phyloP scores from a whole-genome alignment of 2,329 filamentous ascomycete species.

The Knoxdaviesia capensis region DNA sequence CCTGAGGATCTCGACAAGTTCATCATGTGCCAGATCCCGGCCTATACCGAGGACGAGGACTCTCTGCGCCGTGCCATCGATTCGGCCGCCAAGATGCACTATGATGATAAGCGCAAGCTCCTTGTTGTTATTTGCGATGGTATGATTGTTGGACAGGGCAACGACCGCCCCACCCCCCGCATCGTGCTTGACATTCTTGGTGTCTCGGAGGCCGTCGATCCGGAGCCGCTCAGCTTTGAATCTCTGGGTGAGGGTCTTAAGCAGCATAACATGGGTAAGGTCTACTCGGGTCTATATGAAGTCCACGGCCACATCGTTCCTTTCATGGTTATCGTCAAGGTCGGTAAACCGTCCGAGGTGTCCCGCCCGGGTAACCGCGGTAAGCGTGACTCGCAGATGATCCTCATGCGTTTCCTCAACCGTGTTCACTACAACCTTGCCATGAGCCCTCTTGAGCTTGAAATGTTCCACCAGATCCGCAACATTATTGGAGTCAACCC shows the following conservation, averaged over 20 bases:
- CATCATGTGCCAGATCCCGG: constrained; percentile 90
- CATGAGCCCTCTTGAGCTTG: constrained; percentile 91
- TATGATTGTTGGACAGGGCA: constrained; percentile 98
- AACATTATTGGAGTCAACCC: constrained; percentile 99
- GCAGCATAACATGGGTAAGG: constrained; percentile 98
- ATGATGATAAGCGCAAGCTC: constrained; percentile 96
- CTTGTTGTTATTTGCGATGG: constrained; percentile 86
- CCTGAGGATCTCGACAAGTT: constrained; percentile 98
- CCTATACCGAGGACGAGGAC: constrained; percentile 96
- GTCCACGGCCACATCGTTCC: constrained; percentile 96
- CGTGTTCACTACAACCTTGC: constrained; percentile 92
- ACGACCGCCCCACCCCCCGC: constrained; percentile 83
- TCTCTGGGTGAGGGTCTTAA: constrained; percentile 88
- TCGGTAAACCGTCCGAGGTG: constrained; percentile 94
- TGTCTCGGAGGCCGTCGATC: constrained; percentile 81
- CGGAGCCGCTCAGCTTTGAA: constrained; percentile 91
- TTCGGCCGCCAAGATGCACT: constrained; percentile 83
- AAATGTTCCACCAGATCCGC: constrained; percentile 96
- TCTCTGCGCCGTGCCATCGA: constrained; percentile 93
- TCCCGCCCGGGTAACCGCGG: constrained; percentile 90
- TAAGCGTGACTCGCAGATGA: constrained; percentile 98
- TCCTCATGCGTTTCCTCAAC: constrained; percentile 98
- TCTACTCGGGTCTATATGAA: constrained; percentile 95
- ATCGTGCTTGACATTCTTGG: constrained; percentile 96
- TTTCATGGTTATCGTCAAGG: constrained; percentile 90